Base-by-base conservation (phyloP, 2,329 filamentous ascomycete genomes). In the Myriosclerotinia scirpicola region DNA sequence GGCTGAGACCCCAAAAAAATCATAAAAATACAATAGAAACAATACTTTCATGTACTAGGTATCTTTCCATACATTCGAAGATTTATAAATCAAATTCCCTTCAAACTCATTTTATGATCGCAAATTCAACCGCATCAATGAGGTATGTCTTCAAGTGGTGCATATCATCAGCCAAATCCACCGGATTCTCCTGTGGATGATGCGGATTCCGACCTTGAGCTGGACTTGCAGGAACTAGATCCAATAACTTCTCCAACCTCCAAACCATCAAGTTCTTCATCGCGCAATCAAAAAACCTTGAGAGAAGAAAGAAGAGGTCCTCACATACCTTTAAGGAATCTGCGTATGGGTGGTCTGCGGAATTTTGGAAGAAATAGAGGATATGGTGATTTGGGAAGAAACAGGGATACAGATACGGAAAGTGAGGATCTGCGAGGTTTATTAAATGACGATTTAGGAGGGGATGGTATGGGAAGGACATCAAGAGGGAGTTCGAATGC, bases 171-270 rank as follows among this genome's bases (percentile, higher is more conserved):
- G 59, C 69, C 74, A 73, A 73, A 76, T 72, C 72, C 73, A 75
- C 87, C 87, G 78, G 87, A 90, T 79, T 86, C 85, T 68, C 83
- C 84, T 68, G 79, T 81, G 74, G 82, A 87, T 79, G 90, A 93
- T 76, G 91, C 88, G 76, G 90, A 93, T 77, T 91, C 89, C 60
- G 81, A 94, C 76, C 85, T 89, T 72, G 89, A 91, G 70, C 82
- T 95, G 74, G 90, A 93, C 73, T 84, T 92, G 72, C 85, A 92
- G 75, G 91, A 94, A 81, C 87, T 95, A 71, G 90, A 93, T 76
- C 90, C 91, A 65, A 67, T 78, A 67, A 73, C 71, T 50, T 74
- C 68, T 55, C 71, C 73, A 44, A 74, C 64, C 63, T 68, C 71
- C 5, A 55, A 71, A 17, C 68, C 70, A 48, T 67, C 70, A 61